Percentiles rank a stretch among this genome's conserved stretches.
These are phyloP conservation scores for Pseudopithomyces chartarum DNA, from an alignment of 2,329 filamentous ascomycete genomes.

Conservation along the genomic window DNA sequence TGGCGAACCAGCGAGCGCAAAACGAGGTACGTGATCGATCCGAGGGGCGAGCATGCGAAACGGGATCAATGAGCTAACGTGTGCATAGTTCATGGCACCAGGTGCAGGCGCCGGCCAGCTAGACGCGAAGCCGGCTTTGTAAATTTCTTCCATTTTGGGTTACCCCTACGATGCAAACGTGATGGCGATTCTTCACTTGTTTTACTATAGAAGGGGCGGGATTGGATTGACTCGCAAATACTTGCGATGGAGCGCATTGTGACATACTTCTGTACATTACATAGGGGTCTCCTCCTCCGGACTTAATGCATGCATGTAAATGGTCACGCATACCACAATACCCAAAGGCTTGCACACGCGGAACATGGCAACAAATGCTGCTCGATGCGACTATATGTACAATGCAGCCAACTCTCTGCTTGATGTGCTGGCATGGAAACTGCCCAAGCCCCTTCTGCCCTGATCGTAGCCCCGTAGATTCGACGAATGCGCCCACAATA, in stretches of 20 bases:
- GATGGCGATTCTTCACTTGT: constrained; percentile 13
- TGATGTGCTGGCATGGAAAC: constrained; percentile 3
- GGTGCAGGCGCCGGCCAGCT: constrained; percentile 28
- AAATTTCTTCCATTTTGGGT: constrained; percentile 11
- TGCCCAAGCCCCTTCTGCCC: constrained; percentile 9
- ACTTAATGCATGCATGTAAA: constrained; percentile 15
- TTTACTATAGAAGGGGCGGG: constrained; percentile 3
- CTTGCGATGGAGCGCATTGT: constrained; percentile 3
- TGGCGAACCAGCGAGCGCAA: constrained; percentile 84
- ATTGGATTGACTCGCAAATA: neutral
- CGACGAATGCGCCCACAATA: constrained; percentile 22
- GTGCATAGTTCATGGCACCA: constrained; percentile 39
- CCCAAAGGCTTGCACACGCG: constrained; percentile 13
- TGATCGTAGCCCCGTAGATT: constrained; percentile 20
- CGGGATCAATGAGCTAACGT: constrained; percentile 14
- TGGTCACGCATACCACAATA: neutral
- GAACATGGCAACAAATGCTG: constrained; percentile 18
- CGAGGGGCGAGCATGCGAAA: neutral
- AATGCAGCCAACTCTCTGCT: constrained; percentile 23
- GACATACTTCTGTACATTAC: constrained; percentile 7
- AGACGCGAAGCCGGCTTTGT: constrained; percentile 44
- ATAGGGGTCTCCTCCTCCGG: constrained; percentile 2
- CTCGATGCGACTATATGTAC: constrained; percentile 43
- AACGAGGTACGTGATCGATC: constrained; percentile 65
- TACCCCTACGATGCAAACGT: neutral